Evolutionary conservation across 805 yeast species (phyloP).

Genomic region (Candida suzukii): DNA sequence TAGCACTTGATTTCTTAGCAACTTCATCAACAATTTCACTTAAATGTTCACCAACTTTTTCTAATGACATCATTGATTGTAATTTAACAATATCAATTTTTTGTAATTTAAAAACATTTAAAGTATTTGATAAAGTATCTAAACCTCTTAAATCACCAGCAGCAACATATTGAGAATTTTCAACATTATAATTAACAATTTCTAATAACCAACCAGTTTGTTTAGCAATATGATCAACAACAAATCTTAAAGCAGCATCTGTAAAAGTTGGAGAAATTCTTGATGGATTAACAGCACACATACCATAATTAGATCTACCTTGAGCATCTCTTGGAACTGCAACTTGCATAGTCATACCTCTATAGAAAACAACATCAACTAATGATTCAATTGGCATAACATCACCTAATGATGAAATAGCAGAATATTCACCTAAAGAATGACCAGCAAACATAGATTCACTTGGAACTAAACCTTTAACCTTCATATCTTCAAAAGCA

Average conservation of each 20-base stretch:
- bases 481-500: conserved; percentile 92
- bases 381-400: conserved; percentile 98
- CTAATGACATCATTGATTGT: conserved; percentile 74
- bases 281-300: conserved; percentile 97
- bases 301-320: conserved; percentile 98
- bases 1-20: conserved; percentile 70
- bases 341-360: conserved; percentile 99
- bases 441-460: conserved; percentile 98
- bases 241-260: conserved; percentile 91
- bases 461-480: conserved; percentile 91
- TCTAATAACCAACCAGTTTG: conserved; percentile 92
- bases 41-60: conserved; percentile 84
- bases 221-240: conserved; percentile 77
- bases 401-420: conserved; percentile 93
- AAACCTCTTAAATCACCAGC: conserved; percentile 98
- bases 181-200: conserved; percentile 97
- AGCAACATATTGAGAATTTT: conserved; percentile 95
- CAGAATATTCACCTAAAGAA: conserved; percentile 98
- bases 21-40: conserved; percentile 84
- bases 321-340: conserved; percentile 95
- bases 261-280: conserved; percentile 83
- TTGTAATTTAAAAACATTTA: conserved; percentile 89
- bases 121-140: conserved; percentile 87
- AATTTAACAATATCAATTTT: conserved; percentile 89
- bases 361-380: conserved; percentile 96